These are phyloP conservation scores for Pseudogymnoascus sp. DNA, from an alignment of 2,329 filamentous ascomycete genomes.

Conservation along the genomic window DNA sequence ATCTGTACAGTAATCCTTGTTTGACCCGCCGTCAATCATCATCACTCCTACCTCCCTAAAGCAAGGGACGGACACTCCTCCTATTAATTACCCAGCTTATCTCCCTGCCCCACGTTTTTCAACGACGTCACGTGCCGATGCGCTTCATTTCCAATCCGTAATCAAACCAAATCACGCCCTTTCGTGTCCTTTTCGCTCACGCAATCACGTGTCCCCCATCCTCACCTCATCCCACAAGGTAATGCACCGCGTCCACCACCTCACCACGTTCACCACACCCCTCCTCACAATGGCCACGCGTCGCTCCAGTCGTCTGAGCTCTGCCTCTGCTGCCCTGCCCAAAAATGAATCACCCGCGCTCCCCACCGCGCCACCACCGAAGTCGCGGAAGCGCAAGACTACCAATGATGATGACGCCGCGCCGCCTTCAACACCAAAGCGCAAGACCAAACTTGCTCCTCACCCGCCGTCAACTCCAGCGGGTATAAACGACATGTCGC, in stretches of 20 bases:
- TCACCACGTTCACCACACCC: not conserved
- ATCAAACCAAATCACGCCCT: not conserved
- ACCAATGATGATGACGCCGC: not conserved
- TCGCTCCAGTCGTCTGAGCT: not conserved
- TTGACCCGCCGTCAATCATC: not conserved
- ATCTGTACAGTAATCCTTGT: not conserved
- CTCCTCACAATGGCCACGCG: not conserved
- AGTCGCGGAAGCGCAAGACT: not conserved
- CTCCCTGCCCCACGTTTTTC: not conserved
- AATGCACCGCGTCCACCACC: not conserved
- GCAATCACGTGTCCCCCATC: not conserved
- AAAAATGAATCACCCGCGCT: not conserved
- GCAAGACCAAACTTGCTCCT: conserved; percentile 18
- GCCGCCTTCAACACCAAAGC: conserved; percentile 22
- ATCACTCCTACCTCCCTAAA: not conserved
- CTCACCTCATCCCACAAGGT: not conserved
- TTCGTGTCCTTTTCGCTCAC: not conserved
- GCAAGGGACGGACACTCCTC: too few species aligned
- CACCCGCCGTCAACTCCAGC: conserved; percentile 38
- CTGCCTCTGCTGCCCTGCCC: not conserved
- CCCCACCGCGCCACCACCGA: not conserved
- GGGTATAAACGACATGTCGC: conserved; percentile 18
- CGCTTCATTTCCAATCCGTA: not conserved
- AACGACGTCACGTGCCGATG: not conserved
- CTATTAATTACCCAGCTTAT: too few species aligned